Base-by-base conservation (phyloP, 345 rosid species). In the Eucalyptus tenuipes region DNA sequence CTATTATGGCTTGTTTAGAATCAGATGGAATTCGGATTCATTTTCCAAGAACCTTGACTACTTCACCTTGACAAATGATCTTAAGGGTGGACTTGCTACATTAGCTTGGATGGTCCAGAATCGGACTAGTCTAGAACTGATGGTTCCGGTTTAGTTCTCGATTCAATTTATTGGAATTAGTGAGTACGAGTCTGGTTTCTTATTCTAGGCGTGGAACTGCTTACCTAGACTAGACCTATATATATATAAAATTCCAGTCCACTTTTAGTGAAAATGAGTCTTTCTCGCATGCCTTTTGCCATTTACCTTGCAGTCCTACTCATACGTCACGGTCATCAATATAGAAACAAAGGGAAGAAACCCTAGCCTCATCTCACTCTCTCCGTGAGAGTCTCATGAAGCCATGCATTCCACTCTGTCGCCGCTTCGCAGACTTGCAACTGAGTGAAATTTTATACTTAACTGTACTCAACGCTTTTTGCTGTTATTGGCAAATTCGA, bases 111-210 rank as follows among this genome's bases (percentile, higher is more conserved):
- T 52, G 57, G 57, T 2, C 2, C 1, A 1, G 8, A 52, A 52
- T 55, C 27, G 3, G 6, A 8, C 27, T 0, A 0, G 1, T 24
- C 29, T 24, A 55, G 5, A 55, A 55, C 8, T 10, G 27, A 55
- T 22, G 27, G 61, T 8, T 55, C 0, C 3, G 0, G 0, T 55
- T 6, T 10, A 24, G 6, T 55, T 55, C 24, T 52, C 57, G 0
- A 52, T 52, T 52, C 7, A 52, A 52, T 52, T 52, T 52, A 52
- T 52, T 52, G 55, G 0, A 52, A 52, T 52, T 0, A 1, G 4
- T 52, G 4, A 52, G 10, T 18, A 52, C 10, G 24, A 3, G 2
- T 52, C 4, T 52, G 0, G 24, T 52, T 52, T 52, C 1, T 52
- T 52, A 52, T 52, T 52, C 3, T 24, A 55, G 1, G 13, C 1